Base-by-base conservation (phyloP, 2,329 filamentous ascomycete species). In the Raffaelea arxii region DNA sequence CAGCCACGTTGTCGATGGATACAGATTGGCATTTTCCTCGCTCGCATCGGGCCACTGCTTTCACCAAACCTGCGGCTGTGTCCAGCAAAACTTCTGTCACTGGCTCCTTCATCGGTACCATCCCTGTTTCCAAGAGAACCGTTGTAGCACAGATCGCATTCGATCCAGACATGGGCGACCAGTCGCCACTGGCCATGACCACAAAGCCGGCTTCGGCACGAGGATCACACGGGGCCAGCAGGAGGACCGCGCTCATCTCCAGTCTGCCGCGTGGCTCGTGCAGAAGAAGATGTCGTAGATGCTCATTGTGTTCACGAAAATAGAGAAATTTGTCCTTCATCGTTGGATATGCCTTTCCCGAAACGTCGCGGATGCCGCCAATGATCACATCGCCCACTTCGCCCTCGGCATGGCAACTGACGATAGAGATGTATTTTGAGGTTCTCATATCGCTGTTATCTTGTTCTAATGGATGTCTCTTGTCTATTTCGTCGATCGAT, bases 261-360 rank as follows among this genome's bases (percentile, higher is more conserved):
- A 18, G 25, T 4, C 41, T 18, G 7, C 41, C 41, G 25, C 41
- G 41, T 11, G 41, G 41, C n/a, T 43, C 41, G 24, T 43, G 14
- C 4, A 43, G n/a, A 11, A 43, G 25, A 19, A 43, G 25, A 3
- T 23, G 41, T 16, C 41, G 41, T 6, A 32, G 5, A 19, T 21
- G 14, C 16, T 43, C 41, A n/a, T 12, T n/a, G 18, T 43, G 25
- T 7, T 11, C 18, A 19, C 41, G 25, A 3, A 43, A 30, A 16
- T 43, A 19, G 6, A 43, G 25, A 30, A 43, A 32, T 21, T 43
- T 43, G 11, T 43, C 41, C 25, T 43, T 32, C 41, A 43, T 43
- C 4, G 41, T 43, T 19, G 21, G 21, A 22, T 24, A 25, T 11
- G 37, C 24, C 18, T 11, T n/a, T n/a, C 9, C 18, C 4, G 41